Base-by-base conservation (phyloP, 2,329 filamentous ascomycete genomes). In the Penicillium sp. region DNA sequence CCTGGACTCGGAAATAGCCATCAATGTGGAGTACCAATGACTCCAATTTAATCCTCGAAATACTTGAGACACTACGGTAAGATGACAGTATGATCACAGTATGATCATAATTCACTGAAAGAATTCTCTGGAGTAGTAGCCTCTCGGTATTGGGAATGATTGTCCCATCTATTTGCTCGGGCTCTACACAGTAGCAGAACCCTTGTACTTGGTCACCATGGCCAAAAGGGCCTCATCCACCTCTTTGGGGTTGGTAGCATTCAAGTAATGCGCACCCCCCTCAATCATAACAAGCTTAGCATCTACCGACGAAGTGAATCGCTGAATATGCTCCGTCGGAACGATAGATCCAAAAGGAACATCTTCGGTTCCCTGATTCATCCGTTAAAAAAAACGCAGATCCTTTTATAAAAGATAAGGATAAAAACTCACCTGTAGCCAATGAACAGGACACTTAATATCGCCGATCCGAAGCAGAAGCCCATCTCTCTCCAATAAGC, bases 181-280 rank as follows among this genome's bases (percentile, higher is more conserved):
- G 15, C 4, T 43, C 39, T 52, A 42, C 29, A 24, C 16, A 47
- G 36, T 53, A 42, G 12, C 23, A 21, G 16, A 13, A 36, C 34
- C n/a, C n/a, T 36, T 36, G 34, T 36, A 36, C 34, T n/a, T 36
- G 6, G 34, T 36, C 34, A 36, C 34, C 34, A 36, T 36, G n/a
- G 34, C 34, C 34, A 36, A 31, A 33, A 66, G 47, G 5, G 64
- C 61, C 16, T 50, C 50, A 45, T 65, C 52, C 16, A 81, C 76
- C 49, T 77, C 74, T n/a, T 70, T 67, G 2, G 78, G 76, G 63
- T 78, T 71, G 7, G 74, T 74, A n/a, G 70, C 74, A 52, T 72
- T 78, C 54, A 81, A 64, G 56, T 79, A 81, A 60, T 81, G 79
- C 55, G 74, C 67, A 2, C 78, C 79, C 7, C 70, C 76, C 34